phyloP scores from a whole-genome alignment of 2,329 filamentous ascomycete genomes.

The Lecanoromycetidae sp. region DNA sequence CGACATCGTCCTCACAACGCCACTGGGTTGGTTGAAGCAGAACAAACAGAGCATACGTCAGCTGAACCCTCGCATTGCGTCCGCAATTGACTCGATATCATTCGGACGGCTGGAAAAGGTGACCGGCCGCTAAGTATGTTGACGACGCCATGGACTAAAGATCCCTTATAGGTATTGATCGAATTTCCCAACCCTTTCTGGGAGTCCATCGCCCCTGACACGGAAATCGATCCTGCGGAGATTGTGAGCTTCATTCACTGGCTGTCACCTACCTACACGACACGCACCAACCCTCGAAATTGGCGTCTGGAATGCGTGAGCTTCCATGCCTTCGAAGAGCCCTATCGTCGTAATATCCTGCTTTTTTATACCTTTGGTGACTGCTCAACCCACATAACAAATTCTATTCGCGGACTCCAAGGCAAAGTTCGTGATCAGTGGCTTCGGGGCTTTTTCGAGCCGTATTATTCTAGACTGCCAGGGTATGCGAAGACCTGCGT shows the following conservation, averaged over 20 bases:
- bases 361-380: slow-evolving; percentile 55
- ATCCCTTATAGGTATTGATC: slow-evolving; percentile 29
- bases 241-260: slow-evolving; percentile 60
- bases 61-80: slow-evolving; percentile 31
- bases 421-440: slow-evolving; percentile 34
- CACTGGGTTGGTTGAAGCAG: slow-evolving; percentile 43
- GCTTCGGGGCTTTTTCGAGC: slow-evolving; percentile 56
- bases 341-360: slow-evolving; percentile 60
- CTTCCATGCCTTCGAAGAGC: slow-evolving; percentile 42
- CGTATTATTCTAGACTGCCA: slow-evolving; percentile 66
- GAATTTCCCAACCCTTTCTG: slow-evolving; percentile 68
- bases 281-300: slow-evolving; percentile 45
- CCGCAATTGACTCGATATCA: slow-evolving; percentile 37
- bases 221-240: slow-evolving; percentile 28
- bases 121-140: slow-evolving; percentile 22
- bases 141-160: not conserved
- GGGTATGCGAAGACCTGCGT: slow-evolving; percentile 49
- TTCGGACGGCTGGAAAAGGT: slow-evolving; percentile 38
- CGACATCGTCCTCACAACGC: slow-evolving; percentile 40
- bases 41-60: slow-evolving; percentile 33
- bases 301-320: slow-evolving; percentile 67
- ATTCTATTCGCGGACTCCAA: slow-evolving; percentile 22
- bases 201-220: slow-evolving; percentile 29
- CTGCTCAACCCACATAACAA: slow-evolving; percentile 30
- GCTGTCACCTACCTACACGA: slow-evolving; percentile 56